A percentile compares a stretch with the other conserved stretches of the same genome.
phyloP scores from a whole-genome alignment of 2,329 filamentous ascomycete genomes.

The Nakataea oryzae region DNA sequence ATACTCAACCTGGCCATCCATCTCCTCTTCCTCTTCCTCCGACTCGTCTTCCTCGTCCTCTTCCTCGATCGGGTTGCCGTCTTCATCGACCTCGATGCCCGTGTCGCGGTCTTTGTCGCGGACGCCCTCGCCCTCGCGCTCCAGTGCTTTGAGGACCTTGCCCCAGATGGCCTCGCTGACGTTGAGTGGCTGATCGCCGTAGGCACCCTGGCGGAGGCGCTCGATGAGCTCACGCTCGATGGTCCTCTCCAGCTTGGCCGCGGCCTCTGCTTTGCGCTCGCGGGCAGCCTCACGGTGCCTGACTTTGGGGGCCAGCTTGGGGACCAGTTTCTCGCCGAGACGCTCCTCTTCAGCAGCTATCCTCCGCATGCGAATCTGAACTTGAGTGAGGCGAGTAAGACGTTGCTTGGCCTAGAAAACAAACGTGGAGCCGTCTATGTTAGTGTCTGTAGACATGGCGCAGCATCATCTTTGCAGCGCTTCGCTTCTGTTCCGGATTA shows the following conservation, averaged over 20 bases:
- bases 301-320: slow-evolving; percentile 86
- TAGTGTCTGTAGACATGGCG: too few species aligned
- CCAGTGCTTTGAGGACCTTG: slow-evolving; percentile 85
- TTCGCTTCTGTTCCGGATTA: neutral
- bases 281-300: slow-evolving; percentile 63
- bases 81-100: slow-evolving; percentile 69
- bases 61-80: slow-evolving; percentile 57
- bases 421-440: slow-evolving; percentile 5
- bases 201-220: slow-evolving; percentile 79
- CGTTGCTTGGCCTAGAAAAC: slow-evolving; percentile 73
- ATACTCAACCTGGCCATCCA: slow-evolving; percentile 74
- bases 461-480: neutral
- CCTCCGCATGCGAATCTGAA: slow-evolving; percentile 69
- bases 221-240: slow-evolving; percentile 95
- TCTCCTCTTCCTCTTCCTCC: slow-evolving; percentile 61
- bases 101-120: slow-evolving; percentile 84
- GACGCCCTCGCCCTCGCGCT: slow-evolving; percentile 73
- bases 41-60: slow-evolving; percentile 52
- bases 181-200: slow-evolving; percentile 89
- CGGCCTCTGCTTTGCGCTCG: slow-evolving; percentile 59
- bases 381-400: slow-evolving; percentile 83
- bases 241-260: slow-evolving; percentile 87
- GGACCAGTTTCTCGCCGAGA: slow-evolving; percentile 78
- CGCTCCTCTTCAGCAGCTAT: slow-evolving; percentile 83
- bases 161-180: slow-evolving; percentile 95